phyloP scores from a whole-genome alignment of 768 basidiomycete species.

The Rhodosporidiobolus sp. region DNA sequence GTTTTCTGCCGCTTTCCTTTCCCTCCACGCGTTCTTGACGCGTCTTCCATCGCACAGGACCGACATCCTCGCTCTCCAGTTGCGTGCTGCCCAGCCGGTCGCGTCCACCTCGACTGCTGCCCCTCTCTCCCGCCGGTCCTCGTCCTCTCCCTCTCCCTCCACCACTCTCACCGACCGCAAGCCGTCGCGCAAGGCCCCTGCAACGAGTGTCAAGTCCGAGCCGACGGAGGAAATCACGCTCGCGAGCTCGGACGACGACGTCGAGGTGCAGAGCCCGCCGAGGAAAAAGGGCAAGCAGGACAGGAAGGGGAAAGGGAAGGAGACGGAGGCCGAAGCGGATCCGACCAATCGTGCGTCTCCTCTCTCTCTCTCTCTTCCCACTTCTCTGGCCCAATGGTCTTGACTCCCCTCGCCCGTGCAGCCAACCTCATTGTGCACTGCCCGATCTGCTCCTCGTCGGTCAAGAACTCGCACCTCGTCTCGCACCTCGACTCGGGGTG shows the following conservation, averaged over 20 bases:
- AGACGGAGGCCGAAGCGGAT: background rate
- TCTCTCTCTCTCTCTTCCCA: too few species aligned
- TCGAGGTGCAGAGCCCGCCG: conserved; percentile 4
- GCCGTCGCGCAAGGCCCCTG: conserved; percentile 12
- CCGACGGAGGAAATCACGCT: background rate
- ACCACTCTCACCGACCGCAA: background rate
- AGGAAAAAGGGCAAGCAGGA: conserved; percentile 3
- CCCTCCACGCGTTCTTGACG: background rate
- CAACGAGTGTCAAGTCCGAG: background rate
- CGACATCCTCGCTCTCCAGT: conserved; percentile 15
- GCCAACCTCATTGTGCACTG: conserved; percentile 24
- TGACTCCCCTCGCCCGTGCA: background rate
- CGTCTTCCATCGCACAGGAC: background rate
- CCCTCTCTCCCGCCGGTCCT: background rate
- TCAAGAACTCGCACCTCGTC: conserved; percentile 15
- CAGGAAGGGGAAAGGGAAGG: conserved; percentile 5
- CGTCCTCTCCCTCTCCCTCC: background rate
- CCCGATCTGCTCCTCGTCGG: conserved; percentile 10
- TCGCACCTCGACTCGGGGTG: conserved; percentile 19
- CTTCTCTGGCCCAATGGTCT: too few species aligned
- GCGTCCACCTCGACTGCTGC: background rate
- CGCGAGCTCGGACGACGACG: background rate
- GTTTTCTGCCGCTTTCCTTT: background rate
- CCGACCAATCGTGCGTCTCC: conserved; percentile 22
- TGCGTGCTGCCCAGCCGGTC: background rate